Evolutionary conservation across 345 rosid genomes (phyloP), one percentile per base, ranked within the genome.

Genomic region (Lenwebbia sp.): DNA sequence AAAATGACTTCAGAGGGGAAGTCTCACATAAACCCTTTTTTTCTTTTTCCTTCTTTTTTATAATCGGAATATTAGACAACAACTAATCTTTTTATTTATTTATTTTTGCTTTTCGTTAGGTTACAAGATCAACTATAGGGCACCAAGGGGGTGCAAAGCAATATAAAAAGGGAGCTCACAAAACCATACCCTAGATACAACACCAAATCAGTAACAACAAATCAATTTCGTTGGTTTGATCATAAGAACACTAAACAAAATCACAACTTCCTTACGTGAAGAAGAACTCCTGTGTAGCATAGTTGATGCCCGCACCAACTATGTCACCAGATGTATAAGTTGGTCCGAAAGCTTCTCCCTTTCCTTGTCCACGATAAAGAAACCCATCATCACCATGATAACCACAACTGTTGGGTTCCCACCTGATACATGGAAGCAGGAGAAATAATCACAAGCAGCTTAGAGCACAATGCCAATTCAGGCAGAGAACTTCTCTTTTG

Each of bases 391-490:
- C 99, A 85, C 99, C 98, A 89, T 96, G 99, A 92, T 96, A 97
- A 30, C 99, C 99, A 85, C 93, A 95, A 88, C 98, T 95, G 91
- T 96, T 96, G 83, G 90, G 93, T 95, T 96, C 99, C 99, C 99
- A 97, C 84, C 99, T 97, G 87, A 75, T 50, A 88, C 88, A 53
- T 82, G 40, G 88, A 82, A 62, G 17, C 78, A 10, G n/a, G 37
- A 19, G 25, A 82, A 85, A 15, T 17, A 44, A 44, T 75, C 33
- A 84, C 23, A 56, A 54, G 56, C 54, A 17, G 14, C 70, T 62
- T 52, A n/a, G 40, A 33, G 44, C 78, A 19, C 22, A 65, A 65
- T 4, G 78, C 78, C 78, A 65, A 54, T 78, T 51, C 21, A 76
- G 84, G 40, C 41, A 52, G 26, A 83, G n/a, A 26, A 52, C 22